Base-by-base conservation (phyloP, 306 rosid genomes). In the Vachellia collinsii region DNA sequence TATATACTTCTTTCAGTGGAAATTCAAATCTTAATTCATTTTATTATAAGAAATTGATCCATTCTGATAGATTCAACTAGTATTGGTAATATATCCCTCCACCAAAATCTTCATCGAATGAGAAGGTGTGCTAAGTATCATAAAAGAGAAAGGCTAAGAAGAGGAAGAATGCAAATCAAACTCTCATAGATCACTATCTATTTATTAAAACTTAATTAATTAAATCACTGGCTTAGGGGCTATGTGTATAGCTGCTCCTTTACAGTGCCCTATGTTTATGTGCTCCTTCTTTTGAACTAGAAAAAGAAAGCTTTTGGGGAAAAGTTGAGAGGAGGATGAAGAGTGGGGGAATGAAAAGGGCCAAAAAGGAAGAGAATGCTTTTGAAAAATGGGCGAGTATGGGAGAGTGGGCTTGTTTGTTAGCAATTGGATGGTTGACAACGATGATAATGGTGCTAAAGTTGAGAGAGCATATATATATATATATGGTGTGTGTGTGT, bases 251-350 rank as follows among this genome's bases (percentile, higher is more conserved):
- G 42, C 11, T 34, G 1, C 19, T 13, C 69, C 70, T n/a, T 47
- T 66, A 37, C 51, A 14, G 83, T 81, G 85, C 76, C 87, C 86
- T 14, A 16, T 65, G 7, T 72, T 9, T 72, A 13, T 20, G 10
- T 23, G 62, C 48, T 54, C 42, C 64, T 7, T n/a, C 7, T 54
- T 54, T 54, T 0, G 1, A 54, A 54, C 3, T 47, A 12, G 20
- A 61, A 22, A 23, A 59, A 39, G 85, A 39, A 29, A 62, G 67
- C 90, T 88, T 86, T 86, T 68, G 68, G 50, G 61, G 69, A 75
- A 83, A 85, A 81, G 85, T 77, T 75, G 87, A 82, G 74, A 77
- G 87, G 85, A 80, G 46, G 86, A 86, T 74, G 85, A 75, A 81
- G 43, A 36, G 61, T 23, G 22, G 79, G 54, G 72, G 70, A 67